Evolutionary conservation across 805 yeast genomes (phyloP), one percentile per base, ranked within the genome.

Genomic region (Wickerhamomyces chambardii): DNA sequence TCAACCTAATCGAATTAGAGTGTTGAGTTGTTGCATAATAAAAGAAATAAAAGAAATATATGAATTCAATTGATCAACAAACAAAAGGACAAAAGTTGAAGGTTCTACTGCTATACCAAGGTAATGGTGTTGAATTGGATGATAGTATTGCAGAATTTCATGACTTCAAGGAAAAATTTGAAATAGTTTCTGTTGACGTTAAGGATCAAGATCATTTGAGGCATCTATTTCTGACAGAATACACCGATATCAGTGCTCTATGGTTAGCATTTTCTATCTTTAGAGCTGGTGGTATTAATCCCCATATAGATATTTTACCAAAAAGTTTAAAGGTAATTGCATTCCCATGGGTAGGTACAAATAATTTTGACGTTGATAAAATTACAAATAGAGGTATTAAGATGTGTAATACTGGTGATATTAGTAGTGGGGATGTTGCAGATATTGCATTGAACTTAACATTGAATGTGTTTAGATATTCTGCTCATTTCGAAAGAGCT

Each of bases 391-490:
- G 67, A 27, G 69, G 68, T 12, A 71, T 84, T 19, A 47, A 59
- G 7, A 61, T 84, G 40, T 73, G 83, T 40, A 79, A 84, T 48
- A 77, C 76, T 36, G 71, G 84, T 39, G 59, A 70, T 10, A 59
- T 64, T 28, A 75, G 81, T 0, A 73, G 83, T 1, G 73, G 65
- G 29, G 79, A 82, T 14, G 94, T 84, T 19, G 83, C 89, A 4
- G 94, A 84, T 42, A 58, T 78, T 38, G 90, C 79, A 4, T 57
- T 81, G 31, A 68, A 61, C 47, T 64, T 78, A 43, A 60, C 82
- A 0, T 51, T 83, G 38, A 66, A 75, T 28, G 68, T 75, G 17
- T 79, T 78, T 59, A 65, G 92, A 43, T 66, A 68, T 53, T 73
- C 74, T 39, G 53, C 66, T 1, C 54, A 66, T 31, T 71, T 73